Percentiles rank a stretch among this genome's conserved stretches.
Evolutionary conservation across 352 stramenopile species (phyloP).

Genomic region (Phytophthora ohioensis): DNA sequence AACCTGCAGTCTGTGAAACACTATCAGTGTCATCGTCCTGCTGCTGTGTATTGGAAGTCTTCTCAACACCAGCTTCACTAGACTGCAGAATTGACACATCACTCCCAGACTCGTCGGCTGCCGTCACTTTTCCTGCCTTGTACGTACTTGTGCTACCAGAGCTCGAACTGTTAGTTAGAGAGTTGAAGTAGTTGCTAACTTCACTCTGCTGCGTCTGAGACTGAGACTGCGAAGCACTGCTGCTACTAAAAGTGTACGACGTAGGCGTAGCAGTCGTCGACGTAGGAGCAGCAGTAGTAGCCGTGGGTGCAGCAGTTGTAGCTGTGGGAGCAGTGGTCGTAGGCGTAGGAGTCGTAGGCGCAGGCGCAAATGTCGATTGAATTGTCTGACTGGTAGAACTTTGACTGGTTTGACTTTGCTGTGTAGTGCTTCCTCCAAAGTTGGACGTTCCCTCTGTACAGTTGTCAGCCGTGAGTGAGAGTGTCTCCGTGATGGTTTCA

Average conservation of each 20-base stretch:
- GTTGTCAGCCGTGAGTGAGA: slow-evolving; percentile 47
- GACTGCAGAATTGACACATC: slow-evolving; percentile 45
- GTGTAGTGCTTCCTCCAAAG: slow-evolving; percentile 24
- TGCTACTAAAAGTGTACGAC: slow-evolving; percentile 5
- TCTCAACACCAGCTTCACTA: slow-evolving; percentile 35
- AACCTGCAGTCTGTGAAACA: slow-evolving; percentile 26
- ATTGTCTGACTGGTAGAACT: slow-evolving; percentile 14
- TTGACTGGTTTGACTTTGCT: slow-evolving; percentile 30
- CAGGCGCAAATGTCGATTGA: slow-evolving; percentile 4
- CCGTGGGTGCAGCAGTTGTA: slow-evolving; percentile 1
- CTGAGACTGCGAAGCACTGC: slow-evolving; percentile 15
- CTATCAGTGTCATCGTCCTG: slow-evolving; percentile 14
- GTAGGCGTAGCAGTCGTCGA: slow-evolving; percentile 7
- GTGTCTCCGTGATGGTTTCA: slow-evolving; percentile 60
- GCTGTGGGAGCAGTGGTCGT: not conserved
- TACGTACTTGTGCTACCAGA: slow-evolving; percentile 10
- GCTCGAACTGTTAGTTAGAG: slow-evolving; percentile 22
- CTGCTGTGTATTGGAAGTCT: slow-evolving; percentile 24
- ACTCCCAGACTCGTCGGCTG: slow-evolving; percentile 24
- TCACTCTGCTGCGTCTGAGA: slow-evolving; percentile 21
- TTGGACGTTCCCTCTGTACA: slow-evolving; percentile 53
- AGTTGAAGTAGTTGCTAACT: slow-evolving; percentile 24
- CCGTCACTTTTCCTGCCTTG: slow-evolving; percentile 33
- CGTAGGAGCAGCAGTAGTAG: slow-evolving; percentile 8
- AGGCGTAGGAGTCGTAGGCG: slow-evolving; percentile 9